Evolutionary conservation across 805 yeast species (phyloP).

Genomic region (Ogataea philodendri): DNA sequence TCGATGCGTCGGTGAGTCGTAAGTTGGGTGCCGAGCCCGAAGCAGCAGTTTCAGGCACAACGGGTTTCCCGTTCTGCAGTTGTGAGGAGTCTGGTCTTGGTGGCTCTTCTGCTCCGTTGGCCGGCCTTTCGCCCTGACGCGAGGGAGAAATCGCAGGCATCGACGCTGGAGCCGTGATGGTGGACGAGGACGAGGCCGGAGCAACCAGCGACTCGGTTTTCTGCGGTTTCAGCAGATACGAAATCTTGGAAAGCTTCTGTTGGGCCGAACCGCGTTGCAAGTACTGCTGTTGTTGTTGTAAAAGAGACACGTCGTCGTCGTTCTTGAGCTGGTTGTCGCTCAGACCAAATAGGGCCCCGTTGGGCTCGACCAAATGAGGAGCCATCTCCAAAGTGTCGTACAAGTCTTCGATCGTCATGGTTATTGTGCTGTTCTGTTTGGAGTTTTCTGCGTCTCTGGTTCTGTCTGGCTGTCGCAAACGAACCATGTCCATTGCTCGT

Average conservation of each 20-base stretch:
- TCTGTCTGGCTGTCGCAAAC: conserved; percentile 55
- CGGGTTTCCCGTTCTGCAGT: conserved; percentile 4
- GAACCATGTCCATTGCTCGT: conserved; percentile 67
- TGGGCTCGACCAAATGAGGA: conserved; percentile 68
- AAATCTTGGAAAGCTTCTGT: conserved; percentile 27
- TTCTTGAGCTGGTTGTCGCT: conserved; percentile 50
- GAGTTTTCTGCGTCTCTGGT: neutral
- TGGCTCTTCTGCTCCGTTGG: conserved; percentile 8
- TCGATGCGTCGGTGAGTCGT: conserved; percentile 27
- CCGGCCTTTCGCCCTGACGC: conserved; percentile 1
- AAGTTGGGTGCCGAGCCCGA: conserved; percentile 23
- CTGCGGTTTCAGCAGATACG: conserved; percentile 29
- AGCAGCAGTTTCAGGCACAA: conserved; percentile 4
- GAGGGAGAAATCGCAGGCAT: conserved; percentile 13
- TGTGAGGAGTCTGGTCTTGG: neutral
- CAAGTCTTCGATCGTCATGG: conserved; percentile 64
- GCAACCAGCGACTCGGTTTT: conserved; percentile 3
- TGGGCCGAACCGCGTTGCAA: conserved; percentile 13
- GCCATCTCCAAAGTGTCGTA: conserved; percentile 59
- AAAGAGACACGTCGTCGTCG: conserved; percentile 45
- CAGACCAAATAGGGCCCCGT: conserved; percentile 56
- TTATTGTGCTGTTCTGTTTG: conserved; percentile 26
- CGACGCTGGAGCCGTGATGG: conserved; percentile 20
- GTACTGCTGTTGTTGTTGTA: conserved; percentile 19
- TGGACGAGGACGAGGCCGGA: conserved; percentile 21